These are phyloP conservation scores for Leccinum fibrillosum DNA, from an alignment of 768 basidiomycete species.

Conservation along the genomic window DNA sequence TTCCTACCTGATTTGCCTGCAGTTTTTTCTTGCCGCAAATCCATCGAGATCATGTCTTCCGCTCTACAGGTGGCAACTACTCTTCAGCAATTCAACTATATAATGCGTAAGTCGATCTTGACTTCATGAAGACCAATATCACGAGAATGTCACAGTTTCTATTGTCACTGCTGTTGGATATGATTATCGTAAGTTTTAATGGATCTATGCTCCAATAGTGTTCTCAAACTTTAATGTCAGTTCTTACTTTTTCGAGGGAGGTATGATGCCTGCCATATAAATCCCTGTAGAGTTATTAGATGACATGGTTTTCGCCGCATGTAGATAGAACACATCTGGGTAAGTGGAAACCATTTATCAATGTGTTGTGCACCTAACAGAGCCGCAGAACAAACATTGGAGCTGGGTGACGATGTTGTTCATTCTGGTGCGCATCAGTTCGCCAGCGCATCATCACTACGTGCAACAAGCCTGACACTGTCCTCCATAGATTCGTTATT, in stretches of 20 bases:
- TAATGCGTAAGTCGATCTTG: not conserved
- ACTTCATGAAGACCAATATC: not conserved
- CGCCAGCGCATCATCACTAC: not conserved
- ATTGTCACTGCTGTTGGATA: not conserved
- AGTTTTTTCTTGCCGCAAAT: not conserved
- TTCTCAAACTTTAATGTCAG: not conserved
- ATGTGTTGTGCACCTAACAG: not conserved
- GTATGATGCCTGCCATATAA: not conserved
- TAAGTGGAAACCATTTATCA: not conserved
- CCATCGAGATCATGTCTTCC: not conserved
- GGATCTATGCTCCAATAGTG: not conserved
- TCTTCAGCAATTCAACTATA: not conserved
- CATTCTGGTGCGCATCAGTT: not conserved
- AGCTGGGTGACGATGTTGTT: slow-evolving; percentile 1
- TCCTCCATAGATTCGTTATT: not conserved
- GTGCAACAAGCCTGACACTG: not conserved
- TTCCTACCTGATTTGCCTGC: not conserved
- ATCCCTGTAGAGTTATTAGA: not conserved
- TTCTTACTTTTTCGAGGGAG: not conserved
- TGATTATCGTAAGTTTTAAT: not conserved
- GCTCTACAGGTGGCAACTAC: not conserved
- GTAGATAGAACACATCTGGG: slow-evolving; percentile 9
- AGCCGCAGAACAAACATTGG: not conserved
- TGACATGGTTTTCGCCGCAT: not conserved
- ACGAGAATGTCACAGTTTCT: not conserved